A percentile compares a stretch with the other conserved stretches of the same genome.
Conservation (phyloP, 73 alveolate species). For the Urostyla sp. region DNA sequence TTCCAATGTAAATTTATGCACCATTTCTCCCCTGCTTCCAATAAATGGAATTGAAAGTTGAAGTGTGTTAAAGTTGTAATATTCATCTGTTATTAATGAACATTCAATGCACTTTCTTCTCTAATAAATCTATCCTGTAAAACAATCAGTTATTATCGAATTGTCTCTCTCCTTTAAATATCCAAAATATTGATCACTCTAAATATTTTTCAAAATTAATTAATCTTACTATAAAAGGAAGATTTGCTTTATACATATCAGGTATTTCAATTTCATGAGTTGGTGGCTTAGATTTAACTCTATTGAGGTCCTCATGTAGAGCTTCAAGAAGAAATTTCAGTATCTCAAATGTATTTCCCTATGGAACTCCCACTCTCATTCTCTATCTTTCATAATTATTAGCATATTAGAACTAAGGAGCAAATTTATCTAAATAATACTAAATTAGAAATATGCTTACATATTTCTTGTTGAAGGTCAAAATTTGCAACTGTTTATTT, state of each 20-base stretch:
- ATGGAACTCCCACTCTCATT: constrained; percentile 34
- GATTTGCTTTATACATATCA: neutral
- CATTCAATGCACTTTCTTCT: constrained; percentile 6
- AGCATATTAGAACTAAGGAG: constrained; percentile 38
- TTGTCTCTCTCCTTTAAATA: constrained; percentile 37
- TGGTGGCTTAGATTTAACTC: constrained; percentile 43
- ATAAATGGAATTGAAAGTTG: neutral
- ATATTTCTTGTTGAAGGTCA: constrained; percentile 23
- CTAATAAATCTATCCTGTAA: constrained; percentile 17
- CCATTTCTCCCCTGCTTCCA: neutral
- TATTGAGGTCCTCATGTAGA: constrained; percentile 33
- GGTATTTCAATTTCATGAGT: constrained; percentile 31
- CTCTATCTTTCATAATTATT: constrained; percentile 22
- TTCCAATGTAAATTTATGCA: neutral
- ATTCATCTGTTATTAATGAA: neutral
- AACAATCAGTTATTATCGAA: constrained; percentile 27
- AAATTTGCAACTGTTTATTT: constrained; percentile 10
- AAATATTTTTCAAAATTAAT: neutral
- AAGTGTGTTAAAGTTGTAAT: constrained; percentile 1
- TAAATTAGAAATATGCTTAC: neutral
- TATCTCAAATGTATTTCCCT: constrained; percentile 35
- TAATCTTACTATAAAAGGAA: constrained; percentile 22
- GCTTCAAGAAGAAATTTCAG: constrained; percentile 23
- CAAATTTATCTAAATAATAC: constrained; percentile 12
- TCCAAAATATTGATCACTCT: constrained; percentile 23